phyloP scores from a whole-genome alignment of 225 moss, liverwort and hornwort genomes.

The Ulota crispa region DNA sequence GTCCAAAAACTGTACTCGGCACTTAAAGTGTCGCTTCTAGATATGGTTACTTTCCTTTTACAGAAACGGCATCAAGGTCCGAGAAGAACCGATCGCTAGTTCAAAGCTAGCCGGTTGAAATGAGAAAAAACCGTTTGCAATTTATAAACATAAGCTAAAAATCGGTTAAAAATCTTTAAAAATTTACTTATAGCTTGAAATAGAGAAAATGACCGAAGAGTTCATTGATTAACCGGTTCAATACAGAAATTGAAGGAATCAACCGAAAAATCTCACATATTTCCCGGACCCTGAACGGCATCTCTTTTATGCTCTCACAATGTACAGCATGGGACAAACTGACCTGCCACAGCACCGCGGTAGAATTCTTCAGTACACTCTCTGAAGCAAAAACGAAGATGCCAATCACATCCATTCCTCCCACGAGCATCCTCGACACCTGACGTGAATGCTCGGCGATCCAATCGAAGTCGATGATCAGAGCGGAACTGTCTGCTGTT shows the following conservation, averaged over 20 bases:
- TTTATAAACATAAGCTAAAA: too few species aligned
- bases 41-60: neutral
- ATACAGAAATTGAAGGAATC: too few species aligned
- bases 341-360: conserved; percentile 55
- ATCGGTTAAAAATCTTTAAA: too few species aligned
- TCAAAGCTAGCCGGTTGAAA: too few species aligned
- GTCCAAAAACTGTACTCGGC: neutral
- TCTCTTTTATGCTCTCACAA: neutral
- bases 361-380: conserved; percentile 46
- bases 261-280: too few species aligned
- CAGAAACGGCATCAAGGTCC: neutral
- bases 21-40: neutral
- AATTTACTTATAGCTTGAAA: too few species aligned
- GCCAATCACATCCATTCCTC: conserved; percentile 87
- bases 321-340: conserved; percentile 23
- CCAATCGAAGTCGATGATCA: conserved; percentile 73
- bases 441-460: conserved; percentile 90
- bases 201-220: too few species aligned
- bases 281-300: too few species aligned
- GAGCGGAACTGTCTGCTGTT: conserved; percentile 40
- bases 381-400: conserved; percentile 66
- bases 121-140: too few species aligned
- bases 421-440: conserved; percentile 92
- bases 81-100: too few species aligned
- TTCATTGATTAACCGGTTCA: too few species aligned